Percentiles rank a stretch among this genome's conserved stretches.
Conservation (phyloP, 306 rosid species). For the Canavalia gladiata region DNA sequence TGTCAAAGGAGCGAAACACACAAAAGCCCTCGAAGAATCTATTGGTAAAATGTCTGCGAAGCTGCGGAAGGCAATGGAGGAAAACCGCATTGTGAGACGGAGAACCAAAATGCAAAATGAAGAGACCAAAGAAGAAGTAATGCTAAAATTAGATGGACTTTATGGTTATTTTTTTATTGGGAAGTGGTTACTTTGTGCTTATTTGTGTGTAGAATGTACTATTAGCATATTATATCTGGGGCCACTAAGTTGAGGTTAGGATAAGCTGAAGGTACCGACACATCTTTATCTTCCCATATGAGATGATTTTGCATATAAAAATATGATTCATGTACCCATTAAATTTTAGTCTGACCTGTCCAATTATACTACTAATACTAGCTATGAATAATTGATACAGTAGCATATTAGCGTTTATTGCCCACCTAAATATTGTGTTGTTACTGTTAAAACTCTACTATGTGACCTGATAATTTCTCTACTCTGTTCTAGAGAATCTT, state of each 20-base stretch:
- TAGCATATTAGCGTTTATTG: conserved; percentile 6
- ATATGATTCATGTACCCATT: background rate
- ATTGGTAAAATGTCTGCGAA: conserved; percentile 57
- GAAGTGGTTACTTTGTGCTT: conserved; percentile 21
- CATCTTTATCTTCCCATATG: background rate
- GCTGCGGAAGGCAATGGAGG: conserved; percentile 69
- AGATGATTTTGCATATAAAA: conserved; percentile 24
- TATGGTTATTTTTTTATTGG: conserved; percentile 16
- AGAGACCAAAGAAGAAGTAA: conserved; percentile 85
- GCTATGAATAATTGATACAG: background rate
- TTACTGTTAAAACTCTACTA: background rate
- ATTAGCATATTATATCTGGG: conserved; percentile 5
- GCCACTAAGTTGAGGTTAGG: conserved; percentile 17
- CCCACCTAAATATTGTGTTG: background rate
- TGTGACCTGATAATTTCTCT: conserved; percentile 10
- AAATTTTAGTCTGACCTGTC: conserved; percentile 21
- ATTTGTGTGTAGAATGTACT: conserved; percentile 27
- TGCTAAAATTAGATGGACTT: conserved; percentile 25
- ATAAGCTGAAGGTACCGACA: background rate
- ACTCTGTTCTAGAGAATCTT: background rate
- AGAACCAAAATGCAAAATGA: conserved; percentile 68
- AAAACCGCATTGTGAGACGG: conserved; percentile 63
- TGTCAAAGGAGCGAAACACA: conserved; percentile 50
- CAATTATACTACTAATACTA: conserved; percentile 1
- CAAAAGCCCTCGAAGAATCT: conserved; percentile 63